Evolutionary conservation across 1,284 basidiomycete genomes (phyloP), one percentile per base, ranked within the genome.

Genomic region (Moesziomyces aphidis): DNA sequence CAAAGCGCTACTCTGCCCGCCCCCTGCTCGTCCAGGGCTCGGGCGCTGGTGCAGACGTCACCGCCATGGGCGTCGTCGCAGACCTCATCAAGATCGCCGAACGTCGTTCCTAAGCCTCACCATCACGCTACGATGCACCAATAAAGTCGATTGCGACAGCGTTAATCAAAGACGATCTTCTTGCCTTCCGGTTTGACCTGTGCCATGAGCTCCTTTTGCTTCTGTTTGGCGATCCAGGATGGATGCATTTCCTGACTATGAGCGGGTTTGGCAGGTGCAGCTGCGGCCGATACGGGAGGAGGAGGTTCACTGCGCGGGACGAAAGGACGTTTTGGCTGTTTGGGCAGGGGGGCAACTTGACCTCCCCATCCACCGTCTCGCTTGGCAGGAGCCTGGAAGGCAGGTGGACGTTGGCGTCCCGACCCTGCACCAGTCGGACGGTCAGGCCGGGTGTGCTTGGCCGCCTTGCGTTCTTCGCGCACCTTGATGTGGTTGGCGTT

Each of bases 1-100:
- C 96, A 0, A 91, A 93, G 85, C 88, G 97, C 58, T 88, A 85
- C 82, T 93, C 57, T 93, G 58, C 57, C 6, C 49, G 79, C 4
- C 96, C 79, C 0, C 87, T 99, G 67, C 93, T 97, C 71, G 89
- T 99, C 23, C 96, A 98, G 85, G 96, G 96, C 45, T 91, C 95
- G 0, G 96, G 96, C 13, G 96, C 97, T 0, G 96, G 96, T 22
- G 95, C 95, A 2, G 95, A 93, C 28, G 96, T 99, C 19, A 99
- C 96, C 19, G 97, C 96, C 0, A 98, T 98, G 94, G 96, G 96
- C 23, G 95, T 98, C 21, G 88, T 95, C 59, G 90, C 91, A 50
- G 94, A 97, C 83, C 81, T 85, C 52, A 78, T 87, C 74, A 83
- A 83, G 70, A 83, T 87, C 15, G 84, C 83, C 8, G 85, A 86